phyloP scores from a whole-genome alignment of 2,329 filamentous ascomycete species.

The Colletotrichum theobromicola region DNA sequence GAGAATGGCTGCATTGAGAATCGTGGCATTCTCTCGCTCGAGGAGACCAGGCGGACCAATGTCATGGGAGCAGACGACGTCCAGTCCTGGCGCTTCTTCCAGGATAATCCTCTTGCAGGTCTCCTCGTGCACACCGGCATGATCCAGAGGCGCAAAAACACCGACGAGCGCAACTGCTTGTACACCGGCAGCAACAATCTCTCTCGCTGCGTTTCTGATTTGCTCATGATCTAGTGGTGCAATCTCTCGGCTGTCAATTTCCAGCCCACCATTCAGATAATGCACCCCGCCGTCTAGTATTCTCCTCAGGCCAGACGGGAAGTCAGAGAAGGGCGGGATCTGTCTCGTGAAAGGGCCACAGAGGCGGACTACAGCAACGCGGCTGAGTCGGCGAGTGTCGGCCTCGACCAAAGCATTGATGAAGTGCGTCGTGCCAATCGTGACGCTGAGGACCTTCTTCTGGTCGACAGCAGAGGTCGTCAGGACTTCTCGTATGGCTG shows the following conservation, averaged over 20 bases:
- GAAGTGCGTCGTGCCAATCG: constrained; percentile 56
- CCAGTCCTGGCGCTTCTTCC: constrained; percentile 35
- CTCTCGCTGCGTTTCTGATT: constrained; percentile 35
- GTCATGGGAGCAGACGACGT: constrained; percentile 46
- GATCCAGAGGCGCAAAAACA: constrained; percentile 51
- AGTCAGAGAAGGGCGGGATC: constrained; percentile 51
- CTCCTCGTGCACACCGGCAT: constrained; percentile 47
- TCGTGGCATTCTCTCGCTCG: constrained; percentile 58
- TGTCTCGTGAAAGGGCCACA: constrained; percentile 50
- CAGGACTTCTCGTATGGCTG: constrained; percentile 49
- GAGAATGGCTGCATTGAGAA: constrained; percentile 59
- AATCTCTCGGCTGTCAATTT: constrained; percentile 54
- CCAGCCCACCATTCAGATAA: constrained; percentile 50
- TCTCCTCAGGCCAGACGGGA: constrained; percentile 41
- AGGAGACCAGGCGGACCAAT: constrained; percentile 50
- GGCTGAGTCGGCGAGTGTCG: constrained; percentile 45
- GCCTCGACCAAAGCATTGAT: constrained; percentile 54
- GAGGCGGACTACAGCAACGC: constrained; percentile 50
- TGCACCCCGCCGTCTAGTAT: constrained; percentile 46
- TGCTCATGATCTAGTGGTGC: constrained; percentile 39
- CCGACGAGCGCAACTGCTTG: constrained; percentile 46
- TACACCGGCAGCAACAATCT: constrained; percentile 40
- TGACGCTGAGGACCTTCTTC: constrained; percentile 47
- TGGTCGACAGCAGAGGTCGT: constrained; percentile 39
- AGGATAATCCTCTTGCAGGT: constrained; percentile 41